Evolutionary conservation across 192 early-diverging fungal species (phyloP), one percentile per base, ranked within the genome.

Genomic region (Chytriomyces confervae): DNA sequence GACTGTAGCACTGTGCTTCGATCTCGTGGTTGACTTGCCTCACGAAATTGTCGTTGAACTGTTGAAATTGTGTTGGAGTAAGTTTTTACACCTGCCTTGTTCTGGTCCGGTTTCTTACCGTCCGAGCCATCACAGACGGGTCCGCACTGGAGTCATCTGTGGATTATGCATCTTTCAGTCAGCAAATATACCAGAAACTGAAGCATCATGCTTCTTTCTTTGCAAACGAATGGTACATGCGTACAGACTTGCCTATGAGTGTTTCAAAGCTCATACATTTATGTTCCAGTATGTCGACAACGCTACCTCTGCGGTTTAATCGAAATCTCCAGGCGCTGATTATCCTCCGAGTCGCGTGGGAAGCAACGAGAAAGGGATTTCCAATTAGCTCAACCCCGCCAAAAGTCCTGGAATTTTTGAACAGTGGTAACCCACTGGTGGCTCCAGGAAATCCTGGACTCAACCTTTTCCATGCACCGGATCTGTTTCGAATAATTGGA

Each of bases 271-370:
- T 13, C 53, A 18, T 9, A 47, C 13, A 57, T 57, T 36, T 36
- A n/a, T 72, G 16, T 72, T 57, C 5, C 49, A 74, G 72, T 44
- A 74, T 74, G 72, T 62, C 72, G 18, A 74, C 72, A 61, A 74
- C 72, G 3, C 62, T 74, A 9, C 72, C 72, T 23, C 47, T 74
- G 10, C 72, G 61, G 16, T 74, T 50, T 18, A 74, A 74, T 45
- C 57, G 72, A 11, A 74, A 74, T 60, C 46, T 74, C 9, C 72
- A 63, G 2, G 57, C 72, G 6, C 36, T 74, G 44, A 74, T 74
- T 43, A 63, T 74, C 29, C 18, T 74, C 6, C 57, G 72, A 18
- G 8, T 74, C 50, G 72, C 60, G 10, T 27, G 44, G 9, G 72
- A 74, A 45, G 62, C 61, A 9, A 74, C 72, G 6, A 61, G 49